phyloP scores from a whole-genome alignment of 2,329 filamentous ascomycete species.

The Verticillium longisporum region DNA sequence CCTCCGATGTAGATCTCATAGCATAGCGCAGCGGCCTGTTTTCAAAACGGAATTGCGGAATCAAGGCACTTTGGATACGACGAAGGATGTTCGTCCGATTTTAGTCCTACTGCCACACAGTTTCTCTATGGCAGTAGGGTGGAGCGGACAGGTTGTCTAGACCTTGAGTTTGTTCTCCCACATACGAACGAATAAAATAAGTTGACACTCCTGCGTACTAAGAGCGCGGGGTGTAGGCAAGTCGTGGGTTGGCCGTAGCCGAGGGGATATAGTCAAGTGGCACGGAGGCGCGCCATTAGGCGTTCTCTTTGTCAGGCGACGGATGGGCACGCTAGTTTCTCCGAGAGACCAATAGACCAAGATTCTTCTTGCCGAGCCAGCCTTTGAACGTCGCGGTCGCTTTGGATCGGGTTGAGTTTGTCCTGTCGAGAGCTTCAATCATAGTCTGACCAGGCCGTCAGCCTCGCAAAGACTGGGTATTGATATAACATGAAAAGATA shows the following conservation, averaged over 20 bases:
- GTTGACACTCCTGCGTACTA: conserved; percentile 54
- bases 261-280: not conserved
- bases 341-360: too few species aligned
- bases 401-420: too few species aligned
- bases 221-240: conserved; percentile 55
- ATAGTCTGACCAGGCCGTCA: too few species aligned
- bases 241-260: conserved; percentile 34
- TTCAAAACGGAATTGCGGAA: too few species aligned
- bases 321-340: not conserved
- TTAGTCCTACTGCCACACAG: conserved; percentile 57
- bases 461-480: too few species aligned
- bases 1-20: not conserved
- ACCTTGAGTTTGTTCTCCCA: conserved; percentile 56
- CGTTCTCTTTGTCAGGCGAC: not conserved
- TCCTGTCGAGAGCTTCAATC: too few species aligned
- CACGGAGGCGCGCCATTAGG: not conserved
- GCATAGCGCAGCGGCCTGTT: not conserved
- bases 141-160: conserved; percentile 64
- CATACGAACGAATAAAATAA: conserved; percentile 49
- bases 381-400: too few species aligned
- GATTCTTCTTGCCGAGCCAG: too few species aligned
- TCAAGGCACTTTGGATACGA: not conserved
- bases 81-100: conserved; percentile 49
- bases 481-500: too few species aligned
- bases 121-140: conserved; percentile 52